These are phyloP conservation scores for Lodderomyces jiufengensis DNA, from an alignment of 1,139 yeast species.

Conservation along the genomic window DNA sequence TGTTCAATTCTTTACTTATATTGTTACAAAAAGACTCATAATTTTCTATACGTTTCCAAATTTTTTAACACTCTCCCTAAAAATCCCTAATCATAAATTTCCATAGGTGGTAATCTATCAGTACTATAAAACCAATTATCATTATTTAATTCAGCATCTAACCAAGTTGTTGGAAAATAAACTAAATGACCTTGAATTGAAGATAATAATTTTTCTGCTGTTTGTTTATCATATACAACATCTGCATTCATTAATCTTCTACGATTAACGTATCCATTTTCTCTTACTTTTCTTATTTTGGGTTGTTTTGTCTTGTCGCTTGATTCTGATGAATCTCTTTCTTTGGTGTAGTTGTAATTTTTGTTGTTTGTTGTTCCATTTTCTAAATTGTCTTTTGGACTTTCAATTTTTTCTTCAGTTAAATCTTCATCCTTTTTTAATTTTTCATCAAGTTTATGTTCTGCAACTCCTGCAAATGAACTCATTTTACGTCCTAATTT, in stretches of 20 bases:
- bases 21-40: no score
- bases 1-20: no score
- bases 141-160: slow-evolving; percentile 76
- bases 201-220: slow-evolving; percentile 70
- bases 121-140: slow-evolving; percentile 95
- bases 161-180: slow-evolving; percentile 88
- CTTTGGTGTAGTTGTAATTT: neutral
- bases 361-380: neutral
- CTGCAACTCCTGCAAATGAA: slow-evolving; percentile 6
- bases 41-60: no score
- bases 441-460: slow-evolving; percentile 6
- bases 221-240: slow-evolving; percentile 61
- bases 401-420: slow-evolving; percentile 5
- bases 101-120: slow-evolving; percentile 92
- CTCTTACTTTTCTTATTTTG: slow-evolving; percentile 24
- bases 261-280: slow-evolving; percentile 30
- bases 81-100: slow-evolving; percentile 67
- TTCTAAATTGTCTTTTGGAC: neutral
- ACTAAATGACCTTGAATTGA: slow-evolving; percentile 90
- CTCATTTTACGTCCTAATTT: slow-evolving; percentile 12
- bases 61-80: no score
- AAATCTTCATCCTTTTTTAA: slow-evolving; percentile 4
- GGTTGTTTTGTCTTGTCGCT: neutral
- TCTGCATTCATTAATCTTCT: slow-evolving; percentile 40
- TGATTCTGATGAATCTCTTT: neutral